Evolutionary conservation across 2,329 filamentous ascomycete species (phyloP).

Genomic region (Ambrosiella beaveri): DNA sequence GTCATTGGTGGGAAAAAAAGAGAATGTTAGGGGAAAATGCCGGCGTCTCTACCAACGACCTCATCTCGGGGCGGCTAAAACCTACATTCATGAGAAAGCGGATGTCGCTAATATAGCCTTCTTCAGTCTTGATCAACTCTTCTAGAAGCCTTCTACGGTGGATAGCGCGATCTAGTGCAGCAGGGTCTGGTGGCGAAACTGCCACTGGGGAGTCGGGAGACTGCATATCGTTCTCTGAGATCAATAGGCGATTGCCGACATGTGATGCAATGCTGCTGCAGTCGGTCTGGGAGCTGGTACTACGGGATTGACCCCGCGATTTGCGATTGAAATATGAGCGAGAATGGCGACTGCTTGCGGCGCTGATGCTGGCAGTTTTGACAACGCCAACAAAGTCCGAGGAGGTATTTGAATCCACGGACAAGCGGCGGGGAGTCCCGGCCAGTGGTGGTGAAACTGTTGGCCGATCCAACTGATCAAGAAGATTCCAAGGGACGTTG

Average conservation of each 20-base stretch:
- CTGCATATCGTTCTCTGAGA: conserved; percentile 43
- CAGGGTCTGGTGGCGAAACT: conserved; percentile 35
- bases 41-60: not conserved
- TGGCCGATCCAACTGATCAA: conserved; percentile 16
- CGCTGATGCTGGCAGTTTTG: conserved; percentile 64
- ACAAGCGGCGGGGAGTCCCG: conserved; percentile 6
- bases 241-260: conserved; percentile 28
- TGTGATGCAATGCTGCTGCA: conserved; percentile 46
- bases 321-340: conserved; percentile 13
- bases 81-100: conserved; percentile 72
- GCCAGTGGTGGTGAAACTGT: conserved; percentile 13
- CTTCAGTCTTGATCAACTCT: conserved; percentile 73
- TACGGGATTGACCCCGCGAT: not conserved
- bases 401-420: conserved; percentile 52
- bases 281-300: conserved; percentile 38
- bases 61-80: conserved; percentile 5
- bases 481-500: conserved; percentile 22
- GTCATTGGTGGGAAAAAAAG: not conserved
- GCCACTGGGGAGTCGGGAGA: conserved; percentile 20
- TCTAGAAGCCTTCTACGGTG: conserved; percentile 67
- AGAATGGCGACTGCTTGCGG: conserved; percentile 49
- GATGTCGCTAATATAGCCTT: conserved; percentile 73
- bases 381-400: conserved; percentile 65
- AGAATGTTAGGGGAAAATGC: not conserved
- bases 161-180: conserved; percentile 51